Conservation (phyloP, 2,329 filamentous ascomycete species). For the Tolypocladium capitatum region DNA sequence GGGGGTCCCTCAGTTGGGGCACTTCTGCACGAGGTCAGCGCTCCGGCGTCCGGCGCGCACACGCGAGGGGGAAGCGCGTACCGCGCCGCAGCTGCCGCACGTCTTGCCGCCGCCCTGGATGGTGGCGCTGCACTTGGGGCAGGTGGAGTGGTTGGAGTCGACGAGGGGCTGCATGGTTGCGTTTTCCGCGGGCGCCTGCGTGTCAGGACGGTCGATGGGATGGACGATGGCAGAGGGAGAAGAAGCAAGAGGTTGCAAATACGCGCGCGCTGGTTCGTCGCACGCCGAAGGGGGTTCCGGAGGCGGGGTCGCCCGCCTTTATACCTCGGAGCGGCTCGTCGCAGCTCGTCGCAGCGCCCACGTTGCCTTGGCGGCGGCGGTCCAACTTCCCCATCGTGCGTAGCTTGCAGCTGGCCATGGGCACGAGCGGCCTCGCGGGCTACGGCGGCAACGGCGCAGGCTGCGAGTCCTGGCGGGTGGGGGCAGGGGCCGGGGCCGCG, state of each 20-base stretch:
- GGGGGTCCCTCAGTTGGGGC: slow-evolving; percentile 16
- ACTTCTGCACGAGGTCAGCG: slow-evolving; percentile 11
- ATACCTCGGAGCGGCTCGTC: no score
- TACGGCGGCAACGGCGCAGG: neutral
- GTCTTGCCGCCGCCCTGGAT: slow-evolving; percentile 34
- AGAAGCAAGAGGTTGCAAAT: no score
- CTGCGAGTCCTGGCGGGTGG: neutral
- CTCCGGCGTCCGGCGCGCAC: neutral
- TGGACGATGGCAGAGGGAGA: no score
- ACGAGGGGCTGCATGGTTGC: slow-evolving; percentile 19
- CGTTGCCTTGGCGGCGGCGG: no score
- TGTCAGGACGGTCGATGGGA: no score
- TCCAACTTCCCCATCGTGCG: no score
- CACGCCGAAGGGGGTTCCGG: no score
- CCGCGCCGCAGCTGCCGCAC: slow-evolving; percentile 43
- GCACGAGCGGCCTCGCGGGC: neutral
- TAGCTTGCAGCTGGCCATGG: neutral
- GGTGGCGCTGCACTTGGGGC: slow-evolving; percentile 43
- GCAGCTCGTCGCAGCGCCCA: no score
- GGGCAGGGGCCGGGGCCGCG: neutral
- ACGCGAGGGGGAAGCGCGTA: slow-evolving; percentile 21
- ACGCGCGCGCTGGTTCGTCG: no score
- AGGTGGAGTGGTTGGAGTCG: slow-evolving; percentile 26
- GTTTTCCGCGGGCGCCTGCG: no score
- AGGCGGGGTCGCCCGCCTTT: no score